Evolutionary conservation across 2,329 filamentous ascomycete genomes (phyloP), one percentile per base, ranked within the genome.

Genomic region (Monosporascus sp.): DNA sequence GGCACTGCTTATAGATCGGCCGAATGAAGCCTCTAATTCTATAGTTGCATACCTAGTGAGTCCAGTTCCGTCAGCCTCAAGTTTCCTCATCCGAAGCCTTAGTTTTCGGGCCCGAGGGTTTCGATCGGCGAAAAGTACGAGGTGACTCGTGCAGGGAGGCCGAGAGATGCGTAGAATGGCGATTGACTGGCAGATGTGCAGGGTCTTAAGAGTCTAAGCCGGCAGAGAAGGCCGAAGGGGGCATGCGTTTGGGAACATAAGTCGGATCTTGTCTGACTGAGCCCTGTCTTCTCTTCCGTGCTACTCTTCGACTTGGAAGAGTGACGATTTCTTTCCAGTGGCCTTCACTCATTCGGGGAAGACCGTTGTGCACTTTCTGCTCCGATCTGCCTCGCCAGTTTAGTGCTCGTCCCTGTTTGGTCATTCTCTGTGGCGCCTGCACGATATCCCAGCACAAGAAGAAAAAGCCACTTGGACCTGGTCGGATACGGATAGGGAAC

Each of bases 341-440:
- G 48, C 37, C 51, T 52, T 46, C 34, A 56, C 45, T 40, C 44
- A 49, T 45, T 41, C n/a, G 37, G 49, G 51, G 24, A 49, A 55
- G 51, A 53, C 55, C 49, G 57, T 46, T 52, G 55, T 52, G 49
- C 56, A 44, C 50, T 60, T 52, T 60, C 50, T 55, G 57, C 53
- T 55, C 57, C 53, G 58, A 61, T 63, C 60, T 59, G 53, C 56
- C 60, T 59, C 52, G 61, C 59, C 55, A 59, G 52, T 55, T 54
- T 58, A 56, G 52, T 54, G 50, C 59, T 60, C 59, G 24, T 46
- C 7, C 22, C 11, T 44, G 41, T 22, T 44, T 44, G 20, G 59
- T 63, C 59, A 59, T 59, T 59, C 56, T 58, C 52, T 60, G 63
- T 67, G 64, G 64, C 64, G 64, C 52, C 63, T 67, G 64, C 64